Evolutionary conservation across 768 basidiomycete genomes (phyloP).

Genomic region (Mycena belliarum): DNA sequence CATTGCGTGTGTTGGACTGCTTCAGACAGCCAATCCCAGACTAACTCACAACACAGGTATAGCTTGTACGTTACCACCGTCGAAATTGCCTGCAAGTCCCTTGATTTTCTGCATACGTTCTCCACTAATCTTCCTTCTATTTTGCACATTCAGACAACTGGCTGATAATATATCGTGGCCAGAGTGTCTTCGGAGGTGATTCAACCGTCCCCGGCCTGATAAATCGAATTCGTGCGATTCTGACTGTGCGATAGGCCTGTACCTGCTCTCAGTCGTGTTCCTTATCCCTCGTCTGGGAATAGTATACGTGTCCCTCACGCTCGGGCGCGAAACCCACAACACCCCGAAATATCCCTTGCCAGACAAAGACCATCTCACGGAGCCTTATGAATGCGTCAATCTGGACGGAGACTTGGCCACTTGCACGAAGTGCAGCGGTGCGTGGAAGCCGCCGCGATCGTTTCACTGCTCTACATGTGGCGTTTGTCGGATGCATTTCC

Average conservation of each 20-base stretch:
- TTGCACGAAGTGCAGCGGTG: constrained; percentile 38
- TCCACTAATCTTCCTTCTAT: neutral
- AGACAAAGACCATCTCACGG: constrained; percentile 30
- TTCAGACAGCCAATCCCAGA: neutral
- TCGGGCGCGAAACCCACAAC: constrained; percentile 36
- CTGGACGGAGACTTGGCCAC: constrained; percentile 33
- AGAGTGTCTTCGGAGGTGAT: constrained; percentile 4
- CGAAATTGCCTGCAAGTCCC: constrained; percentile 12
- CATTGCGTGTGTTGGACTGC: constrained; percentile 5
- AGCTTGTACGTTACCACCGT: constrained; percentile 2
- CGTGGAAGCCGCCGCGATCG: constrained; percentile 45
- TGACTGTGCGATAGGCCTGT: constrained; percentile 30
- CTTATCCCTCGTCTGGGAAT: constrained; percentile 28
- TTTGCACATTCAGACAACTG: constrained; percentile 2
- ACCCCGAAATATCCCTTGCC: constrained; percentile 33
- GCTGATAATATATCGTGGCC: constrained; percentile 10
- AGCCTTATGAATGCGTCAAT: constrained; percentile 43
- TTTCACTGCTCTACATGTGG: constrained; percentile 49
- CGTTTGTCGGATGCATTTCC: constrained; percentile 45
- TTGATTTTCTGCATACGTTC: neutral
- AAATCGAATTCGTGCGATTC: neutral
- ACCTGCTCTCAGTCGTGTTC: constrained; percentile 30
- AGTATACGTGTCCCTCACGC: constrained; percentile 36
- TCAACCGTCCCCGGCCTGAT: neutral
- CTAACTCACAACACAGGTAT: constrained; percentile 1